Evolutionary conservation across 2,329 filamentous ascomycete species (phyloP).

Genomic region (Talaromyces sp.): DNA sequence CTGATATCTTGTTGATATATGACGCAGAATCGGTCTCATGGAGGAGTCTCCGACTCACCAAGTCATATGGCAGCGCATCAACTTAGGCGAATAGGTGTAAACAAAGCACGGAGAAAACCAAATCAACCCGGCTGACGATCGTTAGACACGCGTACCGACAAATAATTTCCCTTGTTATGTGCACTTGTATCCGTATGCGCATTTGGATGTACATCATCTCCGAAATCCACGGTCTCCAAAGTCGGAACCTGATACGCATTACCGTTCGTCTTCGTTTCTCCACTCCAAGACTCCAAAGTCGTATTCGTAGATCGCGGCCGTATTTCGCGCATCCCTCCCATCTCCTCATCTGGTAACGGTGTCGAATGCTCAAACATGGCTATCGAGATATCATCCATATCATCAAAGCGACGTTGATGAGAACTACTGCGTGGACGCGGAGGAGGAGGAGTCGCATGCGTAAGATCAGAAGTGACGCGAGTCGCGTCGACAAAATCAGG

Average conservation of each 20-base stretch:
- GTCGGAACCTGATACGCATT: not conserved
- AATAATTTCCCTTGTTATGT: not conserved
- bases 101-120: not conserved
- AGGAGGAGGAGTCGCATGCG: constrained; percentile 28
- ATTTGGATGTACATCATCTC: not conserved
- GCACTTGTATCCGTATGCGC: not conserved
- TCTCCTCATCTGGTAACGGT: constrained; percentile 14
- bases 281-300: constrained; percentile 27
- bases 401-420: constrained; percentile 28
- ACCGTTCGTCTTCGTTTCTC: constrained; percentile 23
- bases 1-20: not conserved
- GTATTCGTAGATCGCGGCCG: constrained; percentile 18
- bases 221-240: constrained; percentile 1
- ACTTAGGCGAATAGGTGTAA: not conserved
- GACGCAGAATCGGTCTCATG: not conserved
- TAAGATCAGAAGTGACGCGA: constrained; percentile 40
- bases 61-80: not conserved
- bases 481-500: constrained; percentile 44
- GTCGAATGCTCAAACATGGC: constrained; percentile 35
- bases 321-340: constrained; percentile 15
- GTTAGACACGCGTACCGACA: not conserved
- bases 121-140: constrained; percentile 1
- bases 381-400: constrained; percentile 34
- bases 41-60: not conserved
- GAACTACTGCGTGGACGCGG: constrained; percentile 9